A percentile compares a stretch with the other conserved stretches of the same genome.
Evolutionary conservation across 2,329 filamentous ascomycete genomes (phyloP).

Genomic region (Arachnomyces sp.): DNA sequence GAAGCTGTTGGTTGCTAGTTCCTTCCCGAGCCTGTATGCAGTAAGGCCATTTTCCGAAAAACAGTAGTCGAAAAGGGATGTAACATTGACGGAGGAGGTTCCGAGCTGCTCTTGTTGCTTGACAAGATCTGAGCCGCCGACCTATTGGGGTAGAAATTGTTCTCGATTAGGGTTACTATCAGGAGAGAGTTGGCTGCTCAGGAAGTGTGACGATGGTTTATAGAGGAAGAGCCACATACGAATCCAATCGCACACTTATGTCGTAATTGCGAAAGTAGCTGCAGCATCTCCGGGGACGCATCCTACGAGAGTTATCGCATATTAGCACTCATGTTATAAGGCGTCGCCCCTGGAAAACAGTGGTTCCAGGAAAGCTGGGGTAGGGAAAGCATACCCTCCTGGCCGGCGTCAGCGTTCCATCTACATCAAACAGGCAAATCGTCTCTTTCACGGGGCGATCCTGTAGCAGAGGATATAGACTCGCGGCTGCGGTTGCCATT

Average conservation of each 20-base stretch:
- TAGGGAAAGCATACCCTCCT: slow-evolving; percentile 60
- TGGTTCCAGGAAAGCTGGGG: too few species aligned
- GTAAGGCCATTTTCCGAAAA: slow-evolving; percentile 96
- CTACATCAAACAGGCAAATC: slow-evolving; percentile 92
- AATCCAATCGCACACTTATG: slow-evolving; percentile 84
- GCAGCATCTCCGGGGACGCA: slow-evolving; percentile 74
- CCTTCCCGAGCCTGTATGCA: slow-evolving; percentile 73
- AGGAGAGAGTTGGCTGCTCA: not conserved
- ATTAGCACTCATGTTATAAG: slow-evolving; percentile 3
- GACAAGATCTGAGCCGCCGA: slow-evolving; percentile 81
- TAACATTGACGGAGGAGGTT: slow-evolving; percentile 60
- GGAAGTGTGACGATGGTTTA: too few species aligned
- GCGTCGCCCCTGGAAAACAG: not conserved
- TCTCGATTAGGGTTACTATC: slow-evolving; percentile 2
- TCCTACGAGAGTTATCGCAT: slow-evolving; percentile 41
- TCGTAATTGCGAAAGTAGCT: slow-evolving; percentile 69
- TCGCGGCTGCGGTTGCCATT: too few species aligned
- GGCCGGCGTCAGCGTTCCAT: slow-evolving; percentile 80
- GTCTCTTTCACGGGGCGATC: slow-evolving; percentile 87
- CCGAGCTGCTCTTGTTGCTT: slow-evolving; percentile 98
- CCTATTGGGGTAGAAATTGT: slow-evolving; percentile 20
- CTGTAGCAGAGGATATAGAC: slow-evolving; percentile 69
- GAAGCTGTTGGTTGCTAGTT: slow-evolving; percentile 73
- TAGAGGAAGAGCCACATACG: slow-evolving; percentile 36
- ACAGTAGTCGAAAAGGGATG: slow-evolving; percentile 89